A percentile compares a stretch with the other conserved stretches of the same genome.
Evolutionary conservation across 108 stramenopile species (phyloP).

Genomic region (Skeletonema costatum): DNA sequence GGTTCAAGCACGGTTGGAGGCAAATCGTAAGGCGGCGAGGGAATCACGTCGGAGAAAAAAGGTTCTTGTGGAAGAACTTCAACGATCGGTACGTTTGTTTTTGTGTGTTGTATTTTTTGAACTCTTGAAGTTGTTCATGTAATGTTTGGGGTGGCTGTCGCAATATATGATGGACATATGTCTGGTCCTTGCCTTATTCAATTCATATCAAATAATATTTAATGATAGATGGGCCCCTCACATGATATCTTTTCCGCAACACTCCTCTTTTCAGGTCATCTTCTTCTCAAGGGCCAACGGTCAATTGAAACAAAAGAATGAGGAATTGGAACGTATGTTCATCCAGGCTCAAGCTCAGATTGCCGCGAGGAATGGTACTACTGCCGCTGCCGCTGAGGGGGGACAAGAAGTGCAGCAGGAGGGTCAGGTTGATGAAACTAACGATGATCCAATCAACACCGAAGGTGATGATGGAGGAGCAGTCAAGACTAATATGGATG

Average conservation of each 20-base stretch:
- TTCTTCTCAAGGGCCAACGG: conserved; percentile 21
- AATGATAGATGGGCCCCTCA: too few relatives aligned
- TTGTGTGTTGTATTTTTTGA: background rate
- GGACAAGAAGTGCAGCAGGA: too few relatives aligned
- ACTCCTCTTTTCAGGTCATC: background rate
- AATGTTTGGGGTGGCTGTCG: too few relatives aligned
- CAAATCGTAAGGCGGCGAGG: conserved; percentile 1
- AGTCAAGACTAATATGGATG: too few relatives aligned
- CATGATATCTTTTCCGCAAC: too few relatives aligned
- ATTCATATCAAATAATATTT: too few relatives aligned
- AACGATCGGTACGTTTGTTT: background rate
- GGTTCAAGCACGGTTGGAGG: background rate
- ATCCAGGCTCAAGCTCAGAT: conserved; percentile 23
- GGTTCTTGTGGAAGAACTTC: conserved; percentile 6
- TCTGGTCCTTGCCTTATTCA: too few relatives aligned
- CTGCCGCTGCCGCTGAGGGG: background rate
- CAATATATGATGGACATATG: too few relatives aligned
- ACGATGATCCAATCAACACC: background rate
- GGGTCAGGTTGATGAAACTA: background rate
- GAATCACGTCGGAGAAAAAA: background rate
- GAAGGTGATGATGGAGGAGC: too few relatives aligned
- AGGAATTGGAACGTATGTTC: conserved; percentile 24
- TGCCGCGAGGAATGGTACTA: background rate
- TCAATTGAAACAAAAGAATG: conserved; percentile 28
- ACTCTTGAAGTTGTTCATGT: too few relatives aligned